Conservation (phyloP, 179 eudicot species). For the Corrigiola litoralis region DNA sequence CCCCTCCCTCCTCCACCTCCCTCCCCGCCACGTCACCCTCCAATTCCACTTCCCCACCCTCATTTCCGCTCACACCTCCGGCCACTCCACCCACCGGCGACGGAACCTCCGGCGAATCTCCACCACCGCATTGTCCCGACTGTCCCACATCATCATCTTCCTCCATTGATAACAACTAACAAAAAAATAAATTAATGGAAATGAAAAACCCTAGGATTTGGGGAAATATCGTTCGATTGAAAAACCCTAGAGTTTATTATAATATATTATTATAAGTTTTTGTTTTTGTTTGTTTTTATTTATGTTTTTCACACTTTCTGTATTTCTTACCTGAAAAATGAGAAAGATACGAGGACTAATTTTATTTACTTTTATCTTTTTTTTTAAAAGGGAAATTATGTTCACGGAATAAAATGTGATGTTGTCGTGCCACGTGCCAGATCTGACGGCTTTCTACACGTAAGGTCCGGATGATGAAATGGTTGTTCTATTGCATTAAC, state of each 20-base stretch:
- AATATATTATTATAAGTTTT: not conserved
- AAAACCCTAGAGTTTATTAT: slow-evolving; percentile 26
- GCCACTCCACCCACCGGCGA: slow-evolving; percentile 2
- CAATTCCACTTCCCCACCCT: slow-evolving; percentile 1
- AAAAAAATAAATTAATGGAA: not conserved
- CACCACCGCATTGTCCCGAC: slow-evolving; percentile 9
- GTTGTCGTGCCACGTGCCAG: not conserved
- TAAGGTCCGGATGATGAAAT: too few species aligned
- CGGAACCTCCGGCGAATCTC: slow-evolving; percentile 5
- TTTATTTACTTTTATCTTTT: too few species aligned
- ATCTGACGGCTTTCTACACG: not conserved
- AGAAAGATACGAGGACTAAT: too few species aligned
- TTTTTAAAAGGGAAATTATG: not conserved
- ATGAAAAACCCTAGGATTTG: slow-evolving; percentile 20
- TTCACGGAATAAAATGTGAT: not conserved
- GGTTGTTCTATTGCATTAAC: too few species aligned
- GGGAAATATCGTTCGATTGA: slow-evolving; percentile 1
- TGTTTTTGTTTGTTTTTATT: not conserved
- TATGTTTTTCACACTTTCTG: not conserved
- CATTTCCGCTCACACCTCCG: not conserved
- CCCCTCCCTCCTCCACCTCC: slow-evolving; percentile 10
- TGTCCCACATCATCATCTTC: slow-evolving; percentile 24
- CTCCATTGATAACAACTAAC: slow-evolving; percentile 15
- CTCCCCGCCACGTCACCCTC: not conserved
- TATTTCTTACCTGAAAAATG: too few species aligned